Evolutionary conservation across 1,284 basidiomycete species (phyloP).

Genomic region (Trichosporon asahii): DNA sequence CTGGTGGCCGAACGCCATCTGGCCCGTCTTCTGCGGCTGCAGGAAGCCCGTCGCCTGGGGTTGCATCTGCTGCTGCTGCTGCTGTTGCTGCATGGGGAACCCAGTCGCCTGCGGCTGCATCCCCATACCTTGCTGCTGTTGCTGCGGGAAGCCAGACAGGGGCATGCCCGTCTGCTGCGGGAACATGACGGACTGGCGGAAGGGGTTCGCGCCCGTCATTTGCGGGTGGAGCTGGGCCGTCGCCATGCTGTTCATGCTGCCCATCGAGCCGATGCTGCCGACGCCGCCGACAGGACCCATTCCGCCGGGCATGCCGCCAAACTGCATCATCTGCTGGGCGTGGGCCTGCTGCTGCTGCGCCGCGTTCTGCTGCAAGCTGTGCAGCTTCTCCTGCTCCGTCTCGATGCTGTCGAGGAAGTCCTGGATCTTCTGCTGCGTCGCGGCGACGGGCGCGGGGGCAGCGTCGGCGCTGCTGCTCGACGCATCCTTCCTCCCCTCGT

Average conservation of each 20-base stretch:
- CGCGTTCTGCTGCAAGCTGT: background rate
- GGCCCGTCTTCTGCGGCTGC: constrained; percentile 69
- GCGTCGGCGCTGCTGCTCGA: constrained; percentile 8
- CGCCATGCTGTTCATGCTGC: constrained; percentile 12
- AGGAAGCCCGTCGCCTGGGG: constrained; percentile 57
- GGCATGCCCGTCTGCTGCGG: constrained; percentile 58
- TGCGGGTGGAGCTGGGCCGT: constrained; percentile 25
- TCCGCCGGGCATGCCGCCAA: constrained; percentile 16
- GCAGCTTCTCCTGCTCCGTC: constrained; percentile 58
- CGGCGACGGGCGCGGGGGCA: constrained; percentile 31
- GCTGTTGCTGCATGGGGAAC: constrained; percentile 49
- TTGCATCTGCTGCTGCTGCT: constrained; percentile 28
- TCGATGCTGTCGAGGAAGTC: constrained; percentile 95
- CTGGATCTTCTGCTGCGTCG: constrained; percentile 55
- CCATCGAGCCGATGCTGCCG: constrained; percentile 13
- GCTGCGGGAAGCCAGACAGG: constrained; percentile 61
- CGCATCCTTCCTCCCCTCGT: constrained; percentile 16
- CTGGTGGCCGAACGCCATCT: constrained; percentile 62
- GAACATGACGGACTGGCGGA: constrained; percentile 59
- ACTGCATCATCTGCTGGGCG: constrained; percentile 12
- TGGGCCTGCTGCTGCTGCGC: constrained; percentile 10
- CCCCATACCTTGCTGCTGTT: constrained; percentile 22
- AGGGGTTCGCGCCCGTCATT: constrained; percentile 62
- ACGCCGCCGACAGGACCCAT: constrained; percentile 24
- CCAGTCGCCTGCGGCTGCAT: constrained; percentile 62